Evolutionary conservation across 2,329 filamentous ascomycete genomes (phyloP), one percentile per base, ranked within the genome.

Genomic region (Hypocrella siamensis): DNA sequence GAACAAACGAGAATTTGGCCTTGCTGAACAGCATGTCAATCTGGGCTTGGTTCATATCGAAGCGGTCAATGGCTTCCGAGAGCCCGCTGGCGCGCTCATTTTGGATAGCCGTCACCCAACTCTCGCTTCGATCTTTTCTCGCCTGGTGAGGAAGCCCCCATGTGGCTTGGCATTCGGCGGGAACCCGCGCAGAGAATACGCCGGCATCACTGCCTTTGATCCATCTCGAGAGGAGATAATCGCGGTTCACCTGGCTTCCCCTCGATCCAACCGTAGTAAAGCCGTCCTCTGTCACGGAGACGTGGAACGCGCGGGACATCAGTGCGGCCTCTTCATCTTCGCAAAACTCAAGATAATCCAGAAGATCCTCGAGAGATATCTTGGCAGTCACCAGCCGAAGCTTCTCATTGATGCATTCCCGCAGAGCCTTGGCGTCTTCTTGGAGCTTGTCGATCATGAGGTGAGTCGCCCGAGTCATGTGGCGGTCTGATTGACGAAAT

Each of bases 221-320:
- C 50, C 50, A 53, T 4, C 17, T 6, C 0, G 33, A 10, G 18
- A 48, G 43, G 0, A 52, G 19, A 2, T 40, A 19, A 0, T 39
- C 36, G 0, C 50, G 35, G 0, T 40, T 38, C 6, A 78, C 42
- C 0, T 18, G 12, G 28, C 60, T 68, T 1, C 68, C 67, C 0
- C 52, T 42, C 5, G 46, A 54, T 0, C 63, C 70, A 0, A 72
- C 57, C 0, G 48, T 36, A 0, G 28, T 42, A 54, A 68, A 72
- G 0, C 60, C 67, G 17, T 64, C 53, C 0, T 56, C 39, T 0
- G 46, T 38, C 0, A 53, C 38, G 0, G 74, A 70, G 0, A 75
- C 38, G 2, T 45, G 46, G 6, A 84, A 67, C 0, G 75, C 71
- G 2, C 67, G 56, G 42, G 64, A 71, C 37, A 68, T 78, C 0